Base-by-base conservation (phyloP, 352 stramenopile species). In the Phytophthora kernoviae region DNA sequence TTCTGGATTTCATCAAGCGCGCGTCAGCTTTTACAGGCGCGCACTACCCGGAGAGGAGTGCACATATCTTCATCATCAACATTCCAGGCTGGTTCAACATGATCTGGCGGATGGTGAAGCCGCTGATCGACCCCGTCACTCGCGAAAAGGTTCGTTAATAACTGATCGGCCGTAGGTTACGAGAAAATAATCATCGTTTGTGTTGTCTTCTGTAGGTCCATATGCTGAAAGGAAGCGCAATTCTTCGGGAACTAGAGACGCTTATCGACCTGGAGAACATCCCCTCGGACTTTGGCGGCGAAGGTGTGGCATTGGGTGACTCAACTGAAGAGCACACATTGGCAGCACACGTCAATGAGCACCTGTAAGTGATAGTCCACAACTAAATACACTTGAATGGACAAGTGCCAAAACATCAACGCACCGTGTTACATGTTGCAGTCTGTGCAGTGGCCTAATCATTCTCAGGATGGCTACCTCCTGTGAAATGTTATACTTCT, bases 21-120 rank as follows among this genome's bases (percentile, higher is more conserved):
- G 85, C 86, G 7, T 93, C 85, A 12, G 74, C 72, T 10, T 94
- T 97, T 62, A 98, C 96, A 26, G 91, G 87, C 40, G 74, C 82
- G 5, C 91, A 98, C 70, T 98, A 98, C 75, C 95, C 94, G 5
- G 90, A 98, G 65, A 81, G 95, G 30, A 96, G 89, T 41, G 90
- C 95, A 48, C 93, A 96, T 58, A 98, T 97, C 58, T 93, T 98
- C 41, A 93, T 98, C 43, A 88, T 98, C 52, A 98, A 98, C 79
- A 96, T 97, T 26, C 95, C 95, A 0, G 87, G 81, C 47, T 98
- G 95, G 95, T 98, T 98, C 71, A 90, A 95, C 70, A 91, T 92
- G 59, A 83, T 98, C 39, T 98, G 95, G 81, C 92, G 91, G 46
- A 85, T 98, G 54, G 85, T 98, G 45, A 96, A 96, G 74, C 94